These are phyloP conservation scores for Penicillium sp. DNA, from an alignment of 2,329 filamentous ascomycete genomes.

Conservation along the genomic window DNA sequence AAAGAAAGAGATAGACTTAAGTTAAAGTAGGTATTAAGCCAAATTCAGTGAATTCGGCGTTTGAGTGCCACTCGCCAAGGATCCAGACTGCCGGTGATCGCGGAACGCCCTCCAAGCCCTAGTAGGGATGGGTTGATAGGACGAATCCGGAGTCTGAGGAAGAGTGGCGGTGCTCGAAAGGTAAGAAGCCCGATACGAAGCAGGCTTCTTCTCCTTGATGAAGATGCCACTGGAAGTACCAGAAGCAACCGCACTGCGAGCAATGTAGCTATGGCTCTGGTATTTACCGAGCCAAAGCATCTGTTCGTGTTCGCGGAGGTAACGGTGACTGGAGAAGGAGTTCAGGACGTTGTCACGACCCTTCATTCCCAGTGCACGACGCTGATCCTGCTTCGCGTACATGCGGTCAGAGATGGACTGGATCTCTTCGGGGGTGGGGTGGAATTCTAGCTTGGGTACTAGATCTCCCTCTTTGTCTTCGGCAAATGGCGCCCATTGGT, in stretches of 20 bases:
- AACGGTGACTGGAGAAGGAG: constrained; percentile 1
- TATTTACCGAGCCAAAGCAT: constrained; percentile 6
- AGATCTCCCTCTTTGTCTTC: background rate
- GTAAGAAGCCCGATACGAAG: background rate
- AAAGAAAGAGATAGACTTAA: background rate
- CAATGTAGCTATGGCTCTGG: constrained; percentile 2
- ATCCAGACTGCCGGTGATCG: background rate
- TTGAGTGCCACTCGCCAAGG: background rate
- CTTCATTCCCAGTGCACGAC: background rate
- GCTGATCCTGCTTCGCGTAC: constrained; percentile 4
- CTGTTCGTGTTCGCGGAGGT: constrained; percentile 2
- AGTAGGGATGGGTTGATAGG: background rate
- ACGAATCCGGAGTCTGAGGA: background rate
- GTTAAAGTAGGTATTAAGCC: background rate
- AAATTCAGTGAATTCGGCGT: background rate
- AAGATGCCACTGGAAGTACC: background rate
- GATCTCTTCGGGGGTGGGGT: background rate
- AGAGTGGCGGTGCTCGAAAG: background rate
- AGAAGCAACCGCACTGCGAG: background rate
- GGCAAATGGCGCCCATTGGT: constrained; percentile 2
- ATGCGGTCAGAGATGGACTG: constrained; percentile 1
- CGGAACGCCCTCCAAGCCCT: background rate
- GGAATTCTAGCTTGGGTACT: background rate
- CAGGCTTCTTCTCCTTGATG: background rate
- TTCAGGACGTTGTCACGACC: constrained; percentile 3